Base-by-base conservation (phyloP, 805 yeast genomes). In the Cyberlindnera subsufficiens region DNA sequence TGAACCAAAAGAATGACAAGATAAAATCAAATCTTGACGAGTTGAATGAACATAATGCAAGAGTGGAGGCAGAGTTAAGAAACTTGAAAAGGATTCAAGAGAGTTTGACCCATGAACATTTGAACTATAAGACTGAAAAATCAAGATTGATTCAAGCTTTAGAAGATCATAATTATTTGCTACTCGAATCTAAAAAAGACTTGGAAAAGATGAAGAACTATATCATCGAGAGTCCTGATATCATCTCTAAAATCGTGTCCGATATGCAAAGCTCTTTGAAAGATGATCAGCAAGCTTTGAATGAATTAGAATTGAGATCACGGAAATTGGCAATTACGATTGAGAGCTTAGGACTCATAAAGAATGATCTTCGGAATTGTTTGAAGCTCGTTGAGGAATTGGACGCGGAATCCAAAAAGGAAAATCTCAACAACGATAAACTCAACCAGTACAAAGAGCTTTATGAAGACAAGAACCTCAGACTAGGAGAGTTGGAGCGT, bases 41-140 rank as follows among this genome's bases (percentile, higher is more conserved):
- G 35, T 61, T 75, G 9, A 66, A 71, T 56, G 53, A 66, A 3
- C 75, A 75, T 44, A 84, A 82, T 55, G 56, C 67, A 10, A 68
- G 75, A 40, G 63, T 84, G 5, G 95, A 83, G 54, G 61, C 65
- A 17, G 82, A 85, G 53, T 66, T 87, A 47, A 74, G 78, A 49
- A 67, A 70, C 48, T 66, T 85, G 45, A 82, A 81, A 47, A 72
- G 67, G 37, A 60, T 73, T 2, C 93, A 86, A 57, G 86, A 85
- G 54, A 59, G 69, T 11, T 64, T 85, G 38, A 73, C 82, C 0
- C 54, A 65, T 11, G 88, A 82, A 49, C 86, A 83, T 56, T 68
- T 72, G 19, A 73, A 70, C 36, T 86, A 86, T 61, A 82, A 79
- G 60, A 63, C 70, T 15, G 80, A 80, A 39, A 86, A 86, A 58